Percentiles rank a stretch among this genome's conserved stretches.
Conservation (phyloP, 2,329 filamentous ascomycete species). For the Geosmithia morbida region DNA sequence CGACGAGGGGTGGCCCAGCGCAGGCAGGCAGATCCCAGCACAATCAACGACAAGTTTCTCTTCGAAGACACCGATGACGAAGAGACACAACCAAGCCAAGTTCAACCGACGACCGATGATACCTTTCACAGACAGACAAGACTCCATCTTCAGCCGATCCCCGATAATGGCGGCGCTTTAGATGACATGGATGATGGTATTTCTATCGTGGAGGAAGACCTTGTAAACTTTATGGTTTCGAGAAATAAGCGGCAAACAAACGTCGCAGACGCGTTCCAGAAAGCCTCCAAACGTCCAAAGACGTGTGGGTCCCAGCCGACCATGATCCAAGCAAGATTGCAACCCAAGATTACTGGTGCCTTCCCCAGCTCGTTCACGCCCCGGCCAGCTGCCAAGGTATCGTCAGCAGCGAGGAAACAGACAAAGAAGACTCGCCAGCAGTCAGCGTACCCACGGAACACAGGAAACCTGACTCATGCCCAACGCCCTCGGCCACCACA, state of each 20-base stretch:
- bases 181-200: constrained; percentile 13
- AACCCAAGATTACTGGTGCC: constrained; percentile 17
- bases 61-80: constrained; percentile 33
- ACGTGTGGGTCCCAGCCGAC: neutral
- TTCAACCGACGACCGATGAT: constrained; percentile 8
- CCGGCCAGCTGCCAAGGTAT: neutral
- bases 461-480: neutral
- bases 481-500: constrained; percentile 20
- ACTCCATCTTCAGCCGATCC: constrained; percentile 7
- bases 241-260: constrained; percentile 23
- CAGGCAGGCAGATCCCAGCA: constrained; percentile 8
- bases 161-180: neutral
- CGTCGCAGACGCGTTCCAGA: constrained; percentile 10
- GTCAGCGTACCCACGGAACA: neutral
- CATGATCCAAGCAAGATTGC: constrained; percentile 7
- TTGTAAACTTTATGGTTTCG: constrained; percentile 34
- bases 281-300: constrained; percentile 12
- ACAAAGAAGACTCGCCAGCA: constrained; percentile 4
- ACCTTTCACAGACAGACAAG: constrained; percentile 12
- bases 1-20: constrained; percentile 34
- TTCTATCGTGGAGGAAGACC: constrained; percentile 32
- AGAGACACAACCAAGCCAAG: constrained; percentile 1
- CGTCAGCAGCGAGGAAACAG: neutral
- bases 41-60: constrained; percentile 13
- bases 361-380: constrained; percentile 4